phyloP scores from a whole-genome alignment of 1,284 basidiomycete species.

The Neolentinus lepideus region DNA sequence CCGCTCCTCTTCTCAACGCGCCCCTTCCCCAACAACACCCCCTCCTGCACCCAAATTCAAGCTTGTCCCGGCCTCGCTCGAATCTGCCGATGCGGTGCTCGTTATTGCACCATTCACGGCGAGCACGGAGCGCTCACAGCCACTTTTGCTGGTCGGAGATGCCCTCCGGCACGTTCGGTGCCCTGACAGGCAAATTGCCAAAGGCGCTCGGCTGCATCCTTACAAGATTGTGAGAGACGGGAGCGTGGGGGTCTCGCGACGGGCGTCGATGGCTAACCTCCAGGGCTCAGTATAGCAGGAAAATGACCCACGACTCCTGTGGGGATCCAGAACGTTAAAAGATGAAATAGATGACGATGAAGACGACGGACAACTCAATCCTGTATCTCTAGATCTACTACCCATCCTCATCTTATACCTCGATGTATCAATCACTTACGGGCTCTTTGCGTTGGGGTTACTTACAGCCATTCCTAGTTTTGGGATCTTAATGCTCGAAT shows the following conservation, averaged over 20 bases:
- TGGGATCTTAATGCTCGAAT: too few relatives aligned
- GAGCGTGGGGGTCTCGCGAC: background rate
- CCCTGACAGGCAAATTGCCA: slow-evolving; percentile 30
- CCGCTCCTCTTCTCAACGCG: slow-evolving; percentile 11
- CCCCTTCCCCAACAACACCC: slow-evolving; percentile 13
- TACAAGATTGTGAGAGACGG: slow-evolving; percentile 32
- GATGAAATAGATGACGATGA: too few relatives aligned
- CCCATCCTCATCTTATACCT: too few relatives aligned
- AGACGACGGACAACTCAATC: too few relatives aligned
- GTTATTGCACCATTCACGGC: slow-evolving; percentile 26
- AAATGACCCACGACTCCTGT: too few relatives aligned
- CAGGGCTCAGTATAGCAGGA: too few relatives aligned
- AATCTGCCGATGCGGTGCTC: slow-evolving; percentile 47
- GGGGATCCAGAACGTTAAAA: too few relatives aligned
- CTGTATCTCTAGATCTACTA: too few relatives aligned
- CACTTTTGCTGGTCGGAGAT: slow-evolving; percentile 6
- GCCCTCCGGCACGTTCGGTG: slow-evolving; percentile 22
- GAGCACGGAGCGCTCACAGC: slow-evolving; percentile 15
- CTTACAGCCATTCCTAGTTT: too few relatives aligned
- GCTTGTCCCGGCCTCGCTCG: slow-evolving; percentile 40
- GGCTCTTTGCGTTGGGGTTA: too few relatives aligned
- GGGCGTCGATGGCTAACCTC: too few relatives aligned
- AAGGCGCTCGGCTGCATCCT: slow-evolving; percentile 44
- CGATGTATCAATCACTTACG: too few relatives aligned
- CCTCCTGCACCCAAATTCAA: slow-evolving; percentile 24